phyloP scores from a whole-genome alignment of 495 filamentous ascomycete genomes.

The Penicillium herquei region DNA sequence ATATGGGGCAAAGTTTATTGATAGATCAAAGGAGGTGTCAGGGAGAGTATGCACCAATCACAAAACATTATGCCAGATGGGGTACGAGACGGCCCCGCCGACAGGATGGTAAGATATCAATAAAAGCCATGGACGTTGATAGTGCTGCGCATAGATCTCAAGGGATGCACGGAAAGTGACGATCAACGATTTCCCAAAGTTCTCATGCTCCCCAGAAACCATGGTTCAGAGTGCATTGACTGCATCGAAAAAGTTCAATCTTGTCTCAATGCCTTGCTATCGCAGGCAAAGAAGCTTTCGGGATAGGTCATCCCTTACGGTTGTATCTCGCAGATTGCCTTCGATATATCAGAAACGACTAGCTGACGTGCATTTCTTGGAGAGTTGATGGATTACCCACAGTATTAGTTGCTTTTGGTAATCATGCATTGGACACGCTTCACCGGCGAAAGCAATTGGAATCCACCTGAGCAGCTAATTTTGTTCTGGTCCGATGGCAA shows the following conservation, averaged over 20 bases:
- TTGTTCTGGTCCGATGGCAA: too few relatives aligned
- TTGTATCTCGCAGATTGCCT: neutral
- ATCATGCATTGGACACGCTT: neutral
- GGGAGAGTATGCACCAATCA: constrained; percentile 6
- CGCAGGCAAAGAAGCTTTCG: neutral
- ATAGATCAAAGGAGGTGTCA: constrained; percentile 1
- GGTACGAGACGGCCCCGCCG: neutral
- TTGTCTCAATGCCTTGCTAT: neutral
- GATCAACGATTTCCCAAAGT: neutral
- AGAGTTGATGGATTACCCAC: neutral
- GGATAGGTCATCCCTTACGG: constrained; percentile 8
- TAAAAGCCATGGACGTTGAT: constrained; percentile 4
- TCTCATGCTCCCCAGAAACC: neutral
- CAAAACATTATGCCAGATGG: neutral
- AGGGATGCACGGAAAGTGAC: constrained; percentile 1
- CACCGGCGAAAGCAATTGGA: too few relatives aligned
- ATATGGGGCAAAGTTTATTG: constrained; percentile 7
- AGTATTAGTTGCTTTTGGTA: neutral
- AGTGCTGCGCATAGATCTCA: neutral
- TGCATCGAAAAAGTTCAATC: neutral
- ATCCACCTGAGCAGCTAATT: too few relatives aligned
- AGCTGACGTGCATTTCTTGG: neutral
- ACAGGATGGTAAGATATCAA: constrained; percentile 5
- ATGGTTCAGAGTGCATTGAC: constrained; percentile 4
- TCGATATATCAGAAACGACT: neutral